Percentiles rank a stretch among this genome's conserved stretches.
Evolutionary conservation across 1,284 basidiomycete genomes (phyloP).

Genomic region (Bjerkandera adusta): DNA sequence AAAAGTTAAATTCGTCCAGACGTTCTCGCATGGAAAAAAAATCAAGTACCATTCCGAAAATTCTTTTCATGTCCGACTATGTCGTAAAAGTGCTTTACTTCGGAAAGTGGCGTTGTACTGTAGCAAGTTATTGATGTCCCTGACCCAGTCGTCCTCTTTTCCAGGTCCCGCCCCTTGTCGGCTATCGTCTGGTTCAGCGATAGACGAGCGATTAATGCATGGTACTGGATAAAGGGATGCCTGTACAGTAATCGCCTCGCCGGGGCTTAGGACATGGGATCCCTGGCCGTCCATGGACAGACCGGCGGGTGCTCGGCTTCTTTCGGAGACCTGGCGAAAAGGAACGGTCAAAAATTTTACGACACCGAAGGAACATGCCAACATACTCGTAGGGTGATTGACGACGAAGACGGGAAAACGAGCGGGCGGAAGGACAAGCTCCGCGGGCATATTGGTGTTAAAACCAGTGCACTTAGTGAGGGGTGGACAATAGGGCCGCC

Average conservation of each 20-base stretch:
- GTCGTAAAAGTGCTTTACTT: conserved; percentile 77
- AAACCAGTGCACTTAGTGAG: conserved; percentile 82
- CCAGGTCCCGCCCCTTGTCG: conserved; percentile 49
- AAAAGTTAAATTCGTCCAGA: too few species aligned
- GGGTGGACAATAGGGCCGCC: conserved; percentile 98
- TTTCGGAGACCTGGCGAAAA: conserved; percentile 69
- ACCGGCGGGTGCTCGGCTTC: conserved; percentile 83
- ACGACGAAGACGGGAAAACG: conserved; percentile 84
- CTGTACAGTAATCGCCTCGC: conserved; percentile 83
- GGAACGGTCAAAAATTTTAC: background rate
- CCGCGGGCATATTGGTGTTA: conserved; percentile 94
- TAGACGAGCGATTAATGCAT: conserved; percentile 84
- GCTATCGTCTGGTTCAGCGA: conserved; percentile 43
- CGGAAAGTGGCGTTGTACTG: conserved; percentile 92
- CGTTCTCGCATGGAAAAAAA: too few species aligned
- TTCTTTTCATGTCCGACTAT: conserved; percentile 44
- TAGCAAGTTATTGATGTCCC: conserved; percentile 91
- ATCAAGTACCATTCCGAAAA: background rate
- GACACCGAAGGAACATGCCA: background rate
- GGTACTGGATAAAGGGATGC: conserved; percentile 91
- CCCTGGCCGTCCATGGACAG: conserved; percentile 92
- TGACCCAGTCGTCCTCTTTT: conserved; percentile 92
- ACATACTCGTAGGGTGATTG: conserved; percentile 79
- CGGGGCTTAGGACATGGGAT: conserved; percentile 76
- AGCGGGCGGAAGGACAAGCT: conserved; percentile 92